phyloP scores from a whole-genome alignment of 2,329 filamentous ascomycete genomes.

The Ilyonectria mors-panacis region DNA sequence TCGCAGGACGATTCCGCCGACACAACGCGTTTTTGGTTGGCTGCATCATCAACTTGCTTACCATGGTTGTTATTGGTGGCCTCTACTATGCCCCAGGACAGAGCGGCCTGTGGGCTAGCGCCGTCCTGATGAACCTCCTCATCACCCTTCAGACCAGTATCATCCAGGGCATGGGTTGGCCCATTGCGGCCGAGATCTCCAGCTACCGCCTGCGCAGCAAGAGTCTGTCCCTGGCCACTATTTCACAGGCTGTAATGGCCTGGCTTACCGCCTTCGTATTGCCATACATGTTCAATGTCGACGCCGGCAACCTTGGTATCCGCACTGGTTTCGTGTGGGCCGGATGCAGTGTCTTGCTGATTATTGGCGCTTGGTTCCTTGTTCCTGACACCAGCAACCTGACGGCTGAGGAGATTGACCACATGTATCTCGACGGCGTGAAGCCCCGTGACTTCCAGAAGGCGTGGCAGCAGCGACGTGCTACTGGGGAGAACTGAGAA shows the following conservation, averaged over 20 bases:
- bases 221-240: conserved; percentile 21
- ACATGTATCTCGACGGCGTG: conserved; percentile 14
- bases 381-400: conserved; percentile 23
- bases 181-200: conserved; percentile 24
- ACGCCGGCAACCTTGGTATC: conserved; percentile 22
- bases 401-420: conserved; percentile 28
- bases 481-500: neutral
- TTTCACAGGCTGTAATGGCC: conserved; percentile 15
- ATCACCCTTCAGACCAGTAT: conserved; percentile 29
- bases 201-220: conserved; percentile 26
- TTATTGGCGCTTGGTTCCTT: conserved; percentile 18
- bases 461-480: conserved; percentile 6
- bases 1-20: conserved; percentile 18
- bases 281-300: conserved; percentile 28
- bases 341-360: conserved; percentile 13
- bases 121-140: conserved; percentile 26
- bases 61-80: conserved; percentile 20
- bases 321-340: conserved; percentile 28
- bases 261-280: conserved; percentile 25
- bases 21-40: conserved; percentile 25
- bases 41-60: conserved; percentile 18
- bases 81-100: conserved; percentile 26
- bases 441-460: conserved; percentile 25
- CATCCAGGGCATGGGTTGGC: conserved; percentile 27
- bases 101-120: conserved; percentile 21